A percentile compares a stretch with the other conserved stretches of the same genome.
Conservation (phyloP, 192 early-diverging fungal species). For the Neocallimastix lanati region DNA sequence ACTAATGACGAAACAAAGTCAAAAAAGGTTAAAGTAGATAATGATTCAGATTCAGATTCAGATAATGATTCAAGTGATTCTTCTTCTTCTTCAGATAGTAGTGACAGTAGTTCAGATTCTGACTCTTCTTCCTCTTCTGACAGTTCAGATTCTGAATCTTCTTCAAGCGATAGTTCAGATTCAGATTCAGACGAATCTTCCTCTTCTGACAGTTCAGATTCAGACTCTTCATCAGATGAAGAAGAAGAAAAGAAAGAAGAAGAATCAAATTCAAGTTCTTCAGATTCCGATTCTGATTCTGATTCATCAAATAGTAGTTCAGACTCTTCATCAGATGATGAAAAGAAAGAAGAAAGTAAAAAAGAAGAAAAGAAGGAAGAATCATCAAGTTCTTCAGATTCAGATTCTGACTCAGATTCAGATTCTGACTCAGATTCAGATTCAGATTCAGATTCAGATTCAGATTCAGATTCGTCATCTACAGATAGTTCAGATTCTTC, state of each 20-base stretch:
- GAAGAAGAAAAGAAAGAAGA: background rate
- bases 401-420: no score
- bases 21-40: background rate
- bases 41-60: no score
- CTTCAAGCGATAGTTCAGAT: background rate
- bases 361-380: background rate
- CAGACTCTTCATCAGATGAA: background rate
- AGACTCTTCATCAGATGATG: background rate
- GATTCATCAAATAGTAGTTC: no score
- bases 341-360: background rate
- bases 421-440: background rate
- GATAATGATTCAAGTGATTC: no score
- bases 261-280: background rate
- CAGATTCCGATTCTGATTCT: background rate
- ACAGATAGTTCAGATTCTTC: background rate
- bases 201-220: background rate
- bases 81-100: no score
- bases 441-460: background rate
- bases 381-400: background rate
- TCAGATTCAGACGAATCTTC: background rate
- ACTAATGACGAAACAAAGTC: background rate
- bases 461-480: no score
- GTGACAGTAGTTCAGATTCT: no score
- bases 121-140: no score
- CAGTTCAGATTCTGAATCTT: background rate